These are phyloP conservation scores for Suillus hirtellus DNA, from an alignment of 768 basidiomycete species.

Conservation along the genomic window DNA sequence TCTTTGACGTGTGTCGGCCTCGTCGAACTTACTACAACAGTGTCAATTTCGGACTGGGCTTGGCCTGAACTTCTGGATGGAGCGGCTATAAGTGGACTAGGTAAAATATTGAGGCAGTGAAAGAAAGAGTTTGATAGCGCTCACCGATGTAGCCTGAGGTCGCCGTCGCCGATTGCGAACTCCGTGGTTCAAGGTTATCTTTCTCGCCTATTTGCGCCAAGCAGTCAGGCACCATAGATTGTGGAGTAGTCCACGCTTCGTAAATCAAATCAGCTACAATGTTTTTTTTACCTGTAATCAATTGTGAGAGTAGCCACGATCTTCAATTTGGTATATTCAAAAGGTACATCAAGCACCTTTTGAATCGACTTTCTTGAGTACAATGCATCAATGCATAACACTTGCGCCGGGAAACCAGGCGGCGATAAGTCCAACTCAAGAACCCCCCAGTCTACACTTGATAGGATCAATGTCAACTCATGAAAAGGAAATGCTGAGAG, in stretches of 20 bases:
- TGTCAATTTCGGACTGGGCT: conserved; percentile 21
- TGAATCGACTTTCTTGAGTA: conserved; percentile 16
- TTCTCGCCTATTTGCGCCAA: conserved; percentile 10
- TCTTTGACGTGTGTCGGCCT: conserved; percentile 22
- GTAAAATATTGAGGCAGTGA: neutral
- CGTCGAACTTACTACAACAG: conserved; percentile 18
- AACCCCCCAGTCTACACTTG: neutral
- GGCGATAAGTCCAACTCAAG: conserved; percentile 21
- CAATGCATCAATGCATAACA: conserved; percentile 13
- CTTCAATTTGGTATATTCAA: conserved; percentile 25
- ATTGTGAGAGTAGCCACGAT: neutral
- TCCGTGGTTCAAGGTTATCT: conserved; percentile 15
- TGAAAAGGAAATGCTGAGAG: conserved; percentile 23
- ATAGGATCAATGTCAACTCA: conserved; percentile 13
- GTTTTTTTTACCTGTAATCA: neutral
- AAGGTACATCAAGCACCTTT: conserved; percentile 20
- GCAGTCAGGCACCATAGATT: conserved; percentile 25
- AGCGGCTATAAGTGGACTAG: conserved; percentile 5
- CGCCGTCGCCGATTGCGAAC: conserved; percentile 18
- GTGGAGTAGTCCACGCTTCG: conserved; percentile 22
- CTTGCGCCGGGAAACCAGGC: conserved; percentile 21
- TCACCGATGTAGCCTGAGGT: conserved; percentile 22
- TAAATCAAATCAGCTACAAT: conserved; percentile 8
- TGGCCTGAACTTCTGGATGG: conserved; percentile 24
- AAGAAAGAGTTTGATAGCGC: neutral